Percentiles rank a stretch among this genome's conserved stretches.
phyloP scores from a whole-genome alignment of 139 green algal species.

The Micractinium sp. region DNA sequence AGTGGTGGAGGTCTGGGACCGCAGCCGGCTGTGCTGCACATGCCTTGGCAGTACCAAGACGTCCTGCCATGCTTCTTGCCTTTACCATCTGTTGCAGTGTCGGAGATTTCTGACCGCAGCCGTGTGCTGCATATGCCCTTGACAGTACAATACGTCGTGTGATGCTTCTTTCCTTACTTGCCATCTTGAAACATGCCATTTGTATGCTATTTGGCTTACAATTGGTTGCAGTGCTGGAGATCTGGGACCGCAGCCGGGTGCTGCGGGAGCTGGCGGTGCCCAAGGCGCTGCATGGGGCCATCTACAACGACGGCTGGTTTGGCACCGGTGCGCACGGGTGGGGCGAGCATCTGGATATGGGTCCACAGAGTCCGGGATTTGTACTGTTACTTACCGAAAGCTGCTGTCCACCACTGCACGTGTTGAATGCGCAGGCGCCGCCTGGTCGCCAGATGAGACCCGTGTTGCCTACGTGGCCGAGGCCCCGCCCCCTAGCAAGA shows the following conservation, averaged over 20 bases:
- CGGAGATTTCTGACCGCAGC: no score
- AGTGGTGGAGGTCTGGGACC: constrained; percentile 2
- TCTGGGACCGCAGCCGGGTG: constrained; percentile 70
- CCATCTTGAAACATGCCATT: no score
- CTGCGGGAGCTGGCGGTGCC: constrained; percentile 74
- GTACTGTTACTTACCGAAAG: background rate
- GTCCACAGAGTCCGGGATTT: no score
- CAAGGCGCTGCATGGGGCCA: constrained; percentile 71
- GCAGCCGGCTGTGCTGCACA: background rate
- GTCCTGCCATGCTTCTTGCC: background rate
- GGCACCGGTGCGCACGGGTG: background rate
- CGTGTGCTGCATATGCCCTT: background rate
- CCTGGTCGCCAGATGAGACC: constrained; percentile 80
- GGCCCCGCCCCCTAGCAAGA: constrained; percentile 41
- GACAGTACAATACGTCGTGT: no score
- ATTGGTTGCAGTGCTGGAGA: constrained; percentile 60
- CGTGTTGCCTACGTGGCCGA: constrained; percentile 87
- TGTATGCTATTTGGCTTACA: no score
- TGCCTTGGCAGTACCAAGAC: no score
- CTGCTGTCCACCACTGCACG: background rate
- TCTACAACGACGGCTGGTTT: constrained; percentile 88
- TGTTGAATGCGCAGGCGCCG: constrained; percentile 52
- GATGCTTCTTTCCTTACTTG: no score
- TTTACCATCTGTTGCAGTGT: background rate
- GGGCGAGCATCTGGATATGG: background rate